Conservation (phyloP, 768 basidiomycete genomes). For the Vararia minispora region DNA sequence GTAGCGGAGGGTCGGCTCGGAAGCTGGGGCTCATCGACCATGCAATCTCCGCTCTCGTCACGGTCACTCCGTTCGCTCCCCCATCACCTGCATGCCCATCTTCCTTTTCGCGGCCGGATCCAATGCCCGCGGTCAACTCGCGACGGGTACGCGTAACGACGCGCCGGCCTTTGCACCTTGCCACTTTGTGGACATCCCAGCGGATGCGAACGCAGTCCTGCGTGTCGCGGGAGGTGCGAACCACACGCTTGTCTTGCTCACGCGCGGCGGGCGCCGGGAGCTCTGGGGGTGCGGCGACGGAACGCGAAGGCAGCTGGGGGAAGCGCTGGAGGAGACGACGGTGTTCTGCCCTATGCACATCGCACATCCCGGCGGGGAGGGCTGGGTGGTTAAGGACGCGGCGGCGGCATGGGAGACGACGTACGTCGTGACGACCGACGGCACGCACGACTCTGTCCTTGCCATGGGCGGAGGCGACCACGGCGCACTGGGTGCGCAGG, state of each 20-base stretch:
- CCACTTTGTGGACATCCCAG: constrained; percentile 23
- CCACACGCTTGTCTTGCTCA: constrained; percentile 62
- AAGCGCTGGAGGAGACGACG: constrained; percentile 14
- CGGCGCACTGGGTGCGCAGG: constrained; percentile 41
- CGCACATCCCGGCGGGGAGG: constrained; percentile 23
- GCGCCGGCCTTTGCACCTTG: constrained; percentile 28
- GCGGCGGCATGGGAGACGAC: constrained; percentile 80
- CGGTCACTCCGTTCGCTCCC: no score
- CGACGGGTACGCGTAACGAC: constrained; percentile 27
- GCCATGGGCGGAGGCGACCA: constrained; percentile 83
- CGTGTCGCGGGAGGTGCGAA: constrained; percentile 64
- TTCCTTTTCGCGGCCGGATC: constrained; percentile 35
- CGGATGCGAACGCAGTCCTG: constrained; percentile 22
- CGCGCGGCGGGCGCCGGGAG: constrained; percentile 23
- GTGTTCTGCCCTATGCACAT: constrained; percentile 41
- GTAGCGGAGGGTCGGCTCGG: no score
- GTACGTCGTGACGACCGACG: constrained; percentile 49
- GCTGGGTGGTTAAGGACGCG: constrained; percentile 37
- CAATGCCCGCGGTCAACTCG: constrained; percentile 39
- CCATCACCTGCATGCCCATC: no score
- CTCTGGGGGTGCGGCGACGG: constrained; percentile 76
- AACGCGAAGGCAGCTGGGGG: constrained; percentile 60
- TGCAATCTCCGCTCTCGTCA: no score
- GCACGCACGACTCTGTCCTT: constrained; percentile 41
- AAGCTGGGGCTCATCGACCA: no score